A percentile compares a stretch with the other conserved stretches of the same genome.
Conservation (phyloP, 2,329 filamentous ascomycete genomes). For the Dryadomyces quercivorus region DNA sequence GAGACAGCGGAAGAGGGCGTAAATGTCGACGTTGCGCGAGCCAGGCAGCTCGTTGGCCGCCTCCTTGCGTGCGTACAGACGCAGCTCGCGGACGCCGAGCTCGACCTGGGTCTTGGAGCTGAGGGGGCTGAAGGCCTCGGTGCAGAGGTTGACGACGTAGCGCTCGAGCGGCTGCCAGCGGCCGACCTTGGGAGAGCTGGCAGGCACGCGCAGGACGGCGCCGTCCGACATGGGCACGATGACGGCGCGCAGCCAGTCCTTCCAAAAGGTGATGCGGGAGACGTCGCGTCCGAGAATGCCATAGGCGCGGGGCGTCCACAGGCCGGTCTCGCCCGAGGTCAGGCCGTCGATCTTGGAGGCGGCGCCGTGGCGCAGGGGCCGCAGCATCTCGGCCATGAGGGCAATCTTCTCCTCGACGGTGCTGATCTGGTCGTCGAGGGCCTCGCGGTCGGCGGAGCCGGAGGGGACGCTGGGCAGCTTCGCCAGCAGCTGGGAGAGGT, state of each 20-base stretch:
- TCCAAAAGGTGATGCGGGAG: conserved; percentile 85
- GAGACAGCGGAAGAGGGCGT: conserved; percentile 79
- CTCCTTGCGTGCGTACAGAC: conserved; percentile 86
- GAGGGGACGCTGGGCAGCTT: conserved; percentile 70
- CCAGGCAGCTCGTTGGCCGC: conserved; percentile 87
- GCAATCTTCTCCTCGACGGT: conserved; percentile 93
- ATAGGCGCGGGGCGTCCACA: conserved; percentile 92
- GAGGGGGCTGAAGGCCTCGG: conserved; percentile 83
- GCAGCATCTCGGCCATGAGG: conserved; percentile 90
- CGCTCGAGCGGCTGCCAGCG: conserved; percentile 94
- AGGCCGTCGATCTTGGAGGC: conserved; percentile 95
- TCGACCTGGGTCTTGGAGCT: conserved; percentile 95
- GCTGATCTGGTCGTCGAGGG: conserved; percentile 87
- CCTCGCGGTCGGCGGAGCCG: conserved; percentile 69
- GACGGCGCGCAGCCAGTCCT: conserved; percentile 91
- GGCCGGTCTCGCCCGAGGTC: conserved; percentile 85
- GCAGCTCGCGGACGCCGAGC: conserved; percentile 75
- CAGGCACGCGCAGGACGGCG: conserved; percentile 65
- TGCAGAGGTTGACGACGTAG: conserved; percentile 94
- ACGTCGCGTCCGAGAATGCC: conserved; percentile 80
- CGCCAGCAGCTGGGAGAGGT: conserved; percentile 77
- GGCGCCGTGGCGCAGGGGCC: conserved; percentile 84
- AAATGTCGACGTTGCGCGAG: conserved; percentile 82
- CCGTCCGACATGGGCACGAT: conserved; percentile 95
- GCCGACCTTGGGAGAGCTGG: conserved; percentile 80